Base-by-base conservation (phyloP, 106 monocot genomes). In the Triglochin maritima region DNA sequence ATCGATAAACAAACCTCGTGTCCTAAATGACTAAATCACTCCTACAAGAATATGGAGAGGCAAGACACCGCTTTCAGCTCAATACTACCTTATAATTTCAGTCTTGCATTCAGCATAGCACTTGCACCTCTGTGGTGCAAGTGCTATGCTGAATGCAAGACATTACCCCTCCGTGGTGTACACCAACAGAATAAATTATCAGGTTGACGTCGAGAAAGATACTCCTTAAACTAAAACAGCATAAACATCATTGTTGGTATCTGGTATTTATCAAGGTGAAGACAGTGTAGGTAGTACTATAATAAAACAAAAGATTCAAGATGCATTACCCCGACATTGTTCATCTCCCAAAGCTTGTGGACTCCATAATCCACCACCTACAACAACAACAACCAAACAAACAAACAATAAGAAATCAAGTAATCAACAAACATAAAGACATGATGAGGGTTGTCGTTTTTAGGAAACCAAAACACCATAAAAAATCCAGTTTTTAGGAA, bases 281-380 rank as follows among this genome's bases (percentile, higher is more conserved):
- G 10, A 60, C 17, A 60, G 4, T 15, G 42, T 10, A 60, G 29
- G 3, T 15, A 60, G 11, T 60, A 9, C 29, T 60, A n/a, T n/a
- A n/a, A 29, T 29, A 29, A 29, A 29, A 29, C 29, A 29, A 29
- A 29, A 29, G 29, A 8, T 65, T 65, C 1, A 65, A 50, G 29
- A 51, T 29, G 15, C 16, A 45, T 48, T 88, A 88, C 88, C 85
- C 88, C 88, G 56, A 82, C 71, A 75, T 88, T 88, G 6, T 82
- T 82, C 69, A 62, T 16, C 46, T 88, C 88, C 84, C 88, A 88
- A 2, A 88, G 56, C 69, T 82, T 85, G 75, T 85, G 88, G 66
- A 88, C 80, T 49, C 88, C 88, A 63, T 85, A 88, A 53, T 88
- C 88, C 49, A 88, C 88, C 2, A 60, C 63, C 88, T 88, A 82